Evolutionary conservation across 129 eudicot genomes (phyloP).

Genomic region (Arctium minus): DNA sequence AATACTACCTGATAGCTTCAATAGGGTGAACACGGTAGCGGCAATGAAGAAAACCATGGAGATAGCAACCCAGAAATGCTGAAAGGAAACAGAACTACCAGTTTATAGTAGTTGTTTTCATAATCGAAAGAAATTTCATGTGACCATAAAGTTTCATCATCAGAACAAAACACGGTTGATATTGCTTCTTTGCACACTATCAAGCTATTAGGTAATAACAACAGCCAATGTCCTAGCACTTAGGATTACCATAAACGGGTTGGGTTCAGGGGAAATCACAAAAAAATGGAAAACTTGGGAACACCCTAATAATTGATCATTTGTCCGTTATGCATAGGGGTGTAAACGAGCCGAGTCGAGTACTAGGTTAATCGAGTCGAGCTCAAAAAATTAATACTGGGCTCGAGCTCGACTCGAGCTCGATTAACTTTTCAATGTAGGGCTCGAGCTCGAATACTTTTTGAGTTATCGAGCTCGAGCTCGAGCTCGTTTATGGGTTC

Average conservation of each 20-base stretch:
- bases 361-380: no score
- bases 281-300: no score
- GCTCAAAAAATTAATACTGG: no score
- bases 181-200: conserved; percentile 5
- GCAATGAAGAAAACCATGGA: conserved; percentile 97
- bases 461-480: no score
- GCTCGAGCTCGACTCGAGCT: no score
- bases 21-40: conserved; percentile 78
- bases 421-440: no score
- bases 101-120: conserved; percentile 12
- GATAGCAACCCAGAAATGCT: conserved; percentile 98
- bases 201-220: background rate
- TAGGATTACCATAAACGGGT: background rate
- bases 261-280: no score
- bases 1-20: conserved; percentile 69
- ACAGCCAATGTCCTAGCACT: background rate
- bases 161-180: background rate
- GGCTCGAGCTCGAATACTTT: no score
- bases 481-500: no score
- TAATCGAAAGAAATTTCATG: background rate
- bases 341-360: no score
- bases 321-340: no score
- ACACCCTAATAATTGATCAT: no score
- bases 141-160: background rate
- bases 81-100: conserved; percentile 16